Evolutionary conservation across 306 rosid species (phyloP), one percentile per base, ranked within the genome.

Genomic region (Vicia faba): DNA sequence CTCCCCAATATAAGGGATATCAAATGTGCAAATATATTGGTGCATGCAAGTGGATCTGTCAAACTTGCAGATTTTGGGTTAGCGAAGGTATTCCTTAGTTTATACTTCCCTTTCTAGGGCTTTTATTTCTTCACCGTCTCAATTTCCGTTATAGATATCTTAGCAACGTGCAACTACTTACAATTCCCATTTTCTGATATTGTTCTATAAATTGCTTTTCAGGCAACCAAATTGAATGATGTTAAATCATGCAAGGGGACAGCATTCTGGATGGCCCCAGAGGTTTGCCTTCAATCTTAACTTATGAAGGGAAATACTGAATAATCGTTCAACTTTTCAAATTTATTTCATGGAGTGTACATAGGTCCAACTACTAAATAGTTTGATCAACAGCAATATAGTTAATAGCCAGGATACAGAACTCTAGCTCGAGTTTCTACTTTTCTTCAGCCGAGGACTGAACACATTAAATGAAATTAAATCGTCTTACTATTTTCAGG

Each of bases 211-310:
- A 11, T 73, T 78, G 46, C 72, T 75, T 65, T 62, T 48, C 87
- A 93, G 97, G 95, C 89, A 29, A 85, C 84, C 78, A 85, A 86
- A 77, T 20, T 89, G 70, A 89, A 93, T 59, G 97, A 93, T 59
- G 83, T 93, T 58, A 83, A 82, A 77, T 93, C 97, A 39, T 79
- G 82, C 77, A 83, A 79, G 80, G 98, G 98, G 35, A 89, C 97
- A 73, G 86, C 96, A 73, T 86, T 71, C 77, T 93, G 98, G 98
- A 93, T 93, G 98, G 97, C 98, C 15, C 98, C 97, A 48, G 98
- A 93, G 98, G 98, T 93, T 77, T 84, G 88, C 64, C 72, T 71
- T 74, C 73, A 46, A 64, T 35, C 76, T 77, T 70, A 25, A 44
- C 33, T 73, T 71, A 50, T 35, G 51, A 66, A 60, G 1, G 12